Percentiles rank a stretch among this genome's conserved stretches.
Evolutionary conservation across 352 stramenopile genomes (phyloP).

Genomic region (Globisporangium ultimum): DNA sequence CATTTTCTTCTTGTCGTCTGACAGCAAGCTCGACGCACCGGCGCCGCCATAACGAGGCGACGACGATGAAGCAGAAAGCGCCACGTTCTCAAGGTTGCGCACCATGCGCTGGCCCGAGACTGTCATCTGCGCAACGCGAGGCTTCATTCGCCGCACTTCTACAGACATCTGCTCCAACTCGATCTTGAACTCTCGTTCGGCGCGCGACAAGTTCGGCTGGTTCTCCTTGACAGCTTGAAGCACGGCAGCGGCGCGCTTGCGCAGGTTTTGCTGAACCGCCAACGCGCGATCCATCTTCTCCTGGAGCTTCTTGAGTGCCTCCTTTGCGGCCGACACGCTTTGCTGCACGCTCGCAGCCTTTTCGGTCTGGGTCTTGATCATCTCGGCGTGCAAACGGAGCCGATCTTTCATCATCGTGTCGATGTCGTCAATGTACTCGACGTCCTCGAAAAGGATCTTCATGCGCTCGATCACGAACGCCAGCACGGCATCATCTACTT

Average conservation of each 20-base stretch:
- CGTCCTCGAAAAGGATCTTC: constrained; percentile 73
- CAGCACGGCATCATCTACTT: constrained; percentile 70
- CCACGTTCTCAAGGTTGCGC: constrained; percentile 40
- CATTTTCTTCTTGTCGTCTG: constrained; percentile 80
- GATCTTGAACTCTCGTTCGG: constrained; percentile 68
- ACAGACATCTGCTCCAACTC: constrained; percentile 65
- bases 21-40: constrained; percentile 20
- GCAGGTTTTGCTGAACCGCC: constrained; percentile 68
- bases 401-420: constrained; percentile 63
- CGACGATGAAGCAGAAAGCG: constrained; percentile 21
- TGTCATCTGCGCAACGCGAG: constrained; percentile 65
- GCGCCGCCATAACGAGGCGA: constrained; percentile 8
- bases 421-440: constrained; percentile 74
- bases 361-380: constrained; percentile 47
- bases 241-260: constrained; percentile 69
- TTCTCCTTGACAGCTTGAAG: constrained; percentile 83
- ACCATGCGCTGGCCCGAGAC: constrained; percentile 59
- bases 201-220: constrained; percentile 67
- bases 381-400: constrained; percentile 51
- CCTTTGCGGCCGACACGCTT: constrained; percentile 25
- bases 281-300: constrained; percentile 58
- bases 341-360: constrained; percentile 40
- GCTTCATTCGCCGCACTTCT: constrained; percentile 66
- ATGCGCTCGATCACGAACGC: constrained; percentile 59
- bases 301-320: constrained; percentile 37